Conservation (phyloP, 148 eudicot genomes). For the Pharnaceum exiguum region DNA sequence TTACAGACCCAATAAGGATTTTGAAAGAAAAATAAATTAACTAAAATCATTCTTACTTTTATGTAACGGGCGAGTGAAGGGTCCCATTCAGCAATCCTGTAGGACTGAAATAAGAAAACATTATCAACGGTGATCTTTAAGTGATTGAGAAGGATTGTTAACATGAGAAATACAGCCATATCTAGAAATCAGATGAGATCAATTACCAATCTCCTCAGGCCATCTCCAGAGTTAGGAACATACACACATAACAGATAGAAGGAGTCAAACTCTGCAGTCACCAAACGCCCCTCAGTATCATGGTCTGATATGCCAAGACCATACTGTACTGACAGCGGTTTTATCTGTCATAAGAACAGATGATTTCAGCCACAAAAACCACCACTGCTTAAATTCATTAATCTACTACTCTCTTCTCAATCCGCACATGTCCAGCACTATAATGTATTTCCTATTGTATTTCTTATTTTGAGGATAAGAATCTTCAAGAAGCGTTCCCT, state of each 20-base stretch:
- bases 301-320: slow-evolving; percentile 91
- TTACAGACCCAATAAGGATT: background rate
- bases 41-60: slow-evolving; percentile 68
- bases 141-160: background rate
- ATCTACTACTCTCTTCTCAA: background rate
- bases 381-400: background rate
- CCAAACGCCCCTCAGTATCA: slow-evolving; percentile 89
- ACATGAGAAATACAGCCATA: background rate
- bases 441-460: too few relatives aligned
- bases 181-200: background rate
- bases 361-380: background rate
- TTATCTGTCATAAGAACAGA: slow-evolving; percentile 46
- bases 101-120: slow-evolving; percentile 45
- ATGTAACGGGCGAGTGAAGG: slow-evolving; percentile 73
- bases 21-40: too few relatives aligned
- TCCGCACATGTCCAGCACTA: too few relatives aligned
- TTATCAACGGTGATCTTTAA: background rate
- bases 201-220: slow-evolving; percentile 81
- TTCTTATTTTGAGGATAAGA: too few relatives aligned
- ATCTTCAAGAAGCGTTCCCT: too few relatives aligned
- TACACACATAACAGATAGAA: slow-evolving; percentile 69
- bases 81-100: slow-evolving; percentile 91
- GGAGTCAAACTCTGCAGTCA: slow-evolving; percentile 83
- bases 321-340: slow-evolving; percentile 76
- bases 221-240: slow-evolving; percentile 98